These are phyloP conservation scores for Zygosaccharomyces sapae DNA, from an alignment of 1,139 yeast genomes.

Conservation along the genomic window DNA sequence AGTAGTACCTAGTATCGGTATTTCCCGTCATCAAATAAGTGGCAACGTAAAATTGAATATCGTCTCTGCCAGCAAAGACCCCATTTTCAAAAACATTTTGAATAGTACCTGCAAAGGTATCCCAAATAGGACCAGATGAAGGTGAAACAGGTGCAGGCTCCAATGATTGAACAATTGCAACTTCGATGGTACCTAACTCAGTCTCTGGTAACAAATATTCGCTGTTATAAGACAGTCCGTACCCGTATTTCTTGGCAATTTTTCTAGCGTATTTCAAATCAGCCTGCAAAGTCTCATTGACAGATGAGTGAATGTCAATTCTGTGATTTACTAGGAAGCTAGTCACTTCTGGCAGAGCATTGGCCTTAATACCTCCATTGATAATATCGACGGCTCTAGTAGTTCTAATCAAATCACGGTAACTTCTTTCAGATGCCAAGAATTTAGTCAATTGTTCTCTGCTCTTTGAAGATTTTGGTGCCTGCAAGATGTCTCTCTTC, in stretches of 20 bases:
- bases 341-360: conserved; percentile 71
- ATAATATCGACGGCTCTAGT: conserved; percentile 61
- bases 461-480: conserved; percentile 20
- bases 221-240: conserved; percentile 42
- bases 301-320: conserved; percentile 48
- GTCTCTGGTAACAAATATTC: conserved; percentile 27
- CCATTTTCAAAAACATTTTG: conserved; percentile 46
- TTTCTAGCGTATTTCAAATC: conserved; percentile 39
- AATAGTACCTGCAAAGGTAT: conserved; percentile 50
- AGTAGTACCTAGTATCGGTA: conserved; percentile 78
- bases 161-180: conserved; percentile 39
- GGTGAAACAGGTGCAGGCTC: conserved; percentile 58
- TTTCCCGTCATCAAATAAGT: conserved; percentile 74
- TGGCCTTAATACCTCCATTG: conserved; percentile 58
- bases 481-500: conserved; percentile 25
- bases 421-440: conserved; percentile 26
- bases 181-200: conserved; percentile 39
- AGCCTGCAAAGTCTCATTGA: conserved; percentile 43
- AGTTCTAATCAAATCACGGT: conserved; percentile 47
- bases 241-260: conserved; percentile 45
- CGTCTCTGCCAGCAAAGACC: conserved; percentile 24
- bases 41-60: conserved; percentile 46
- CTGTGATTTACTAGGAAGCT: conserved; percentile 52
- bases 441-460: conserved; percentile 29
- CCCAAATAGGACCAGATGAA: conserved; percentile 45